A percentile compares a stretch with the other conserved stretches of the same genome.
Evolutionary conservation across 164 flowering plant genomes (phyloP).

Genomic region (Tetracentron sinense): DNA sequence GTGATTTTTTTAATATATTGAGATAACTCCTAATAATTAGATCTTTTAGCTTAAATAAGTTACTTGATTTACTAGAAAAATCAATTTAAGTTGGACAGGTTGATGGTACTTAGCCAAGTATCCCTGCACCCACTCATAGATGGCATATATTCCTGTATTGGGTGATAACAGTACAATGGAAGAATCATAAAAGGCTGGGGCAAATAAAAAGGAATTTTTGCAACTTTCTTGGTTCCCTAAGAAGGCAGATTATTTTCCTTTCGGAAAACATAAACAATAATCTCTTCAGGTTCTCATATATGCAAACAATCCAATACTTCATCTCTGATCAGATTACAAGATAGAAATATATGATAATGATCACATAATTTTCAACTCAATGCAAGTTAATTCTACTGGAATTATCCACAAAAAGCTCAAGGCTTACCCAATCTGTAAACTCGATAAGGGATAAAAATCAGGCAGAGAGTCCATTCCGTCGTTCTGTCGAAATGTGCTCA

Average conservation of each 20-base stretch:
- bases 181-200: too few species aligned
- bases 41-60: too few species aligned
- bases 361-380: too few species aligned
- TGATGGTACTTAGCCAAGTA: background rate
- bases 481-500: background rate
- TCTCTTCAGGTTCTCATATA: background rate
- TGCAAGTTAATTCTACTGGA: too few species aligned
- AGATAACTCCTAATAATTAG: too few species aligned
- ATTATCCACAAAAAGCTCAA: background rate
- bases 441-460: slow-evolving; percentile 15
- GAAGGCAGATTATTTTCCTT: too few species aligned
- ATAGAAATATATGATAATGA: background rate
- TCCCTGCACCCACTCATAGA: background rate
- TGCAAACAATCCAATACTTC: background rate
- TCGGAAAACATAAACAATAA: background rate
- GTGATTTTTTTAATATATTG: too few species aligned
- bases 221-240: too few species aligned
- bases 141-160: too few species aligned
- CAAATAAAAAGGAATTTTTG: too few species aligned
- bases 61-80: too few species aligned
- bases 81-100: background rate
- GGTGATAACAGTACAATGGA: too few species aligned
- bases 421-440: slow-evolving; percentile 19
- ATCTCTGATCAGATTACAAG: background rate
- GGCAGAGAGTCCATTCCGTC: slow-evolving; percentile 13